Evolutionary conservation across 2,329 filamentous ascomycete genomes (phyloP), one percentile per base, ranked within the genome.

Genomic region (Passalora sequoiae): DNA sequence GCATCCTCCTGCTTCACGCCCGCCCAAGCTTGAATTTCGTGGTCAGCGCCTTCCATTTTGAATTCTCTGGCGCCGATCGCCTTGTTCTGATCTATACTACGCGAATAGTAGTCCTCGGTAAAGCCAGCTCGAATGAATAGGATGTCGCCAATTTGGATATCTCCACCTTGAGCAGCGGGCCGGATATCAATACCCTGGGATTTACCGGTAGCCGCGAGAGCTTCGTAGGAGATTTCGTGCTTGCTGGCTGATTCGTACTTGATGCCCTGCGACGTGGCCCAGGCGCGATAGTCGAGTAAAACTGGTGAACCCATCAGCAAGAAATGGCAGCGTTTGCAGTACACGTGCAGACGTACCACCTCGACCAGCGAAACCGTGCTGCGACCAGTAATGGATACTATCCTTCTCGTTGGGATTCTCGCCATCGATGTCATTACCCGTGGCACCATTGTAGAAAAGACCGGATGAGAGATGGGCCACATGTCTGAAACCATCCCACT

Each of bases 121-220:
- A 75, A 78, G 0, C 83, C 83, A 1, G 76, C 80, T 13, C 83
- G 73, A 15, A 87, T 60, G 32, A 86, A 69, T 8, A 87, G 69
- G 42, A 87, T 76, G 48, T 86, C 82, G 4, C 83, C 83, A 2
- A 72, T 62, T 46, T 70, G 70, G 53, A 79, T 71, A 47, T 77
- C 72, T 30, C 75, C 75, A 19, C 76, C 76, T 50, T 76, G 70
- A 0, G 69, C 60, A 3, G 67, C 65, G 0, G 77, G 74, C 0
- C 70, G 73, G 56, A 86, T 81, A 47, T 83, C 75, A 19, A 85
- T 67, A 0, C 76, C 75, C 51, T 85, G 79, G 25, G 74, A 66
- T 24, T 66, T 67, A 0, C 79, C 83, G 24, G 79, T 78, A 6
- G 72, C 69, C 40, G 76, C 73, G 0, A 88, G 69, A 9, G 70